A percentile compares a stretch with the other conserved stretches of the same genome.
Conservation (phyloP, 257 asterid genomes). For the Thymus mandschuricus region DNA sequence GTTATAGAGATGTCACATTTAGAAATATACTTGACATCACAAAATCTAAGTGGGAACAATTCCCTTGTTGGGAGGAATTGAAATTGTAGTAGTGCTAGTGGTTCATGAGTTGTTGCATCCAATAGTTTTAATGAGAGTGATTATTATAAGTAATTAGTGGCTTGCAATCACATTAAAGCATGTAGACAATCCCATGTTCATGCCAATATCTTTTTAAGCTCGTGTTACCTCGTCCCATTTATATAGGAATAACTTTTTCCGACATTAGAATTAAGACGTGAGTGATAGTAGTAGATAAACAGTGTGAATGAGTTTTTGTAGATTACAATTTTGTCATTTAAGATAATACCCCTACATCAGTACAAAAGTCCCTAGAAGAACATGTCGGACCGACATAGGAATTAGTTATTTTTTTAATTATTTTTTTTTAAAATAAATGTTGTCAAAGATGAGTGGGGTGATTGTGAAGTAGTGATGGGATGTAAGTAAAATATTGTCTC, state of each 20-base stretch:
- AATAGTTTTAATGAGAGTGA: constrained; percentile 31
- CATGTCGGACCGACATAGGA: no score
- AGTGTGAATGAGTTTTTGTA: no score
- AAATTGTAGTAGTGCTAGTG: constrained; percentile 37
- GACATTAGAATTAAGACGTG: no score
- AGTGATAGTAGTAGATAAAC: no score
- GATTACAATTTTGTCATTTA: no score
- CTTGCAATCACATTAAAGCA: constrained; percentile 26
- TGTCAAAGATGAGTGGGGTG: constrained; percentile 40
- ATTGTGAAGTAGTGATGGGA: constrained; percentile 49
- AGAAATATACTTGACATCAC: constrained; percentile 53
- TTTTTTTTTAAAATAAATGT: constrained; percentile 16
- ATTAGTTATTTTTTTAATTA: no score
- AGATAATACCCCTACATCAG: no score
- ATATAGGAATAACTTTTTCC: no score
- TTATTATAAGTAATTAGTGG: constrained; percentile 14
- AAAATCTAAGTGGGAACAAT: constrained; percentile 35
- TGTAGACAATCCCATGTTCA: constrained; percentile 14
- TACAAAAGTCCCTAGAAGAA: no score
- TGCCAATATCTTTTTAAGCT: constrained; percentile 34
- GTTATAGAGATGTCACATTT: constrained; percentile 46
- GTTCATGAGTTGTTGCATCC: constrained; percentile 44
- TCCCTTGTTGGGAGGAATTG: constrained; percentile 3
- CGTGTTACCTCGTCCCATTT: no score
- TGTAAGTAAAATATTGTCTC: constrained; percentile 23